A percentile compares a stretch with the other conserved stretches of the same genome.
Conservation (phyloP, 352 stramenopile genomes). For the Phytophthora fragariae region DNA sequence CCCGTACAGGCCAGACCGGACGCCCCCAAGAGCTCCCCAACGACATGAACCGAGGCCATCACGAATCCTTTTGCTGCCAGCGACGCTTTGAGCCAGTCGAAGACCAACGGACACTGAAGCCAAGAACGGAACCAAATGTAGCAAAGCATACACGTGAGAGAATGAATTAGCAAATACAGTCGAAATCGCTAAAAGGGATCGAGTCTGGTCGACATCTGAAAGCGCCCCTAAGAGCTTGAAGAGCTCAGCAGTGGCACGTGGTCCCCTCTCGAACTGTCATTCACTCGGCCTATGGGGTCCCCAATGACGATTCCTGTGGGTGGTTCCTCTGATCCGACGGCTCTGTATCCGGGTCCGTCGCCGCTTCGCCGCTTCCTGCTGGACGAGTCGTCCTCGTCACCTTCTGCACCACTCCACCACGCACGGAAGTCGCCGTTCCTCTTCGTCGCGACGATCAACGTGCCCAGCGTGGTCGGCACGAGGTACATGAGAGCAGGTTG, state of each 20-base stretch:
- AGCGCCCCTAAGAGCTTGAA: conserved; percentile 23
- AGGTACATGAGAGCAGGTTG: conserved; percentile 97
- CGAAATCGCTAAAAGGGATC: background rate
- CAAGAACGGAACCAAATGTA: conserved; percentile 2
- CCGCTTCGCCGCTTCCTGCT: conserved; percentile 27
- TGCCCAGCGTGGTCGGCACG: conserved; percentile 92
- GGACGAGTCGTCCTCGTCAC: conserved; percentile 28
- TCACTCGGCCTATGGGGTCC: conserved; percentile 29
- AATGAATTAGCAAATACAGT: conserved; percentile 20
- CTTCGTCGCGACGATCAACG: conserved; percentile 69
- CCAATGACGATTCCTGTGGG: conserved; percentile 24
- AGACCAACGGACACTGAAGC: conserved; percentile 1
- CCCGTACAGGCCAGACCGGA: conserved; percentile 34
- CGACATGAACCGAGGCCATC: conserved; percentile 55
- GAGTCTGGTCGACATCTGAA: background rate
- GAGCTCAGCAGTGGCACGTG: conserved; percentile 45
- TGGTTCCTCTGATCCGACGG: conserved; percentile 24
- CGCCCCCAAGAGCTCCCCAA: conserved; percentile 61
- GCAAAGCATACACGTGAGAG: conserved; percentile 2
- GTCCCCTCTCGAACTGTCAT: conserved; percentile 37
- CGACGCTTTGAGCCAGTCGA: conserved; percentile 26
- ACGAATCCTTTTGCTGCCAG: background rate
- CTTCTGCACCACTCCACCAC: conserved; percentile 58
- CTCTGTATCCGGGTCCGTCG: conserved; percentile 32
- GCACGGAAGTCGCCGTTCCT: conserved; percentile 78